Conservation (phyloP, 805 yeast species). For the Lachancea kluyveri region DNA sequence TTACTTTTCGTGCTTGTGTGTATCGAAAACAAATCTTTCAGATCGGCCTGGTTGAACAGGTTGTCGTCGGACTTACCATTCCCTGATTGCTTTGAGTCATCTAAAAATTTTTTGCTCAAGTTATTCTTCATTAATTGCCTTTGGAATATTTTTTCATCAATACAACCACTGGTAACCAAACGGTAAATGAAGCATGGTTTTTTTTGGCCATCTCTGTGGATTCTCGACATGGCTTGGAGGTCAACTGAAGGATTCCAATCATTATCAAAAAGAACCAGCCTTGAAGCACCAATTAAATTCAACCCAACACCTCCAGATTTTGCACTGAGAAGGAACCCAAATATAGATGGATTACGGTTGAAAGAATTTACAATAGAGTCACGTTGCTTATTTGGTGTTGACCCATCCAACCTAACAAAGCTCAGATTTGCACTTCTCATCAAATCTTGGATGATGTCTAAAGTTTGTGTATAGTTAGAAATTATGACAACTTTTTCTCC, state of each 20-base stretch:
- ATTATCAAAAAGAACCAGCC: conserved; percentile 80
- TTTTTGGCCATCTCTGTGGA: conserved; percentile 90
- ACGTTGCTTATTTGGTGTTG: conserved; percentile 63
- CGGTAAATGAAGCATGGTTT: conserved; percentile 76
- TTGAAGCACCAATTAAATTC: conserved; percentile 82
- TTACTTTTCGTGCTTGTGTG: conserved; percentile 45
- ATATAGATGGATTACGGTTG: conserved; percentile 43
- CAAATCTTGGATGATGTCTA: conserved; percentile 64
- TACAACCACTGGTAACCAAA: conserved; percentile 78
- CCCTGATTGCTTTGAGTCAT: conserved; percentile 15
- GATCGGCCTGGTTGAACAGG: conserved; percentile 60
- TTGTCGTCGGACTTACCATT: conserved; percentile 45
- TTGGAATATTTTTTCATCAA: conserved; percentile 91
- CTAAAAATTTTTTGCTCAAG: conserved; percentile 67
- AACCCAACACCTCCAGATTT: conserved; percentile 94
- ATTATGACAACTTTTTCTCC: conserved; percentile 79
- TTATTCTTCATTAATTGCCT: conserved; percentile 82
- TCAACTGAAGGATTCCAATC: conserved; percentile 98
- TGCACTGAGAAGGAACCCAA: conserved; percentile 75
- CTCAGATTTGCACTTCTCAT: conserved; percentile 43
- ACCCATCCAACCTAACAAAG: conserved; percentile 73
- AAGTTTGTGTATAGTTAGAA: conserved; percentile 82
- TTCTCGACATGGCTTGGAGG: conserved; percentile 90
- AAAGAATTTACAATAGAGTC: conserved; percentile 62
- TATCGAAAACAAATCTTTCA: conserved; percentile 69